These are phyloP conservation scores for Verticillium albo-atrum DNA, from an alignment of 2,329 filamentous ascomycete species.

Conservation along the genomic window DNA sequence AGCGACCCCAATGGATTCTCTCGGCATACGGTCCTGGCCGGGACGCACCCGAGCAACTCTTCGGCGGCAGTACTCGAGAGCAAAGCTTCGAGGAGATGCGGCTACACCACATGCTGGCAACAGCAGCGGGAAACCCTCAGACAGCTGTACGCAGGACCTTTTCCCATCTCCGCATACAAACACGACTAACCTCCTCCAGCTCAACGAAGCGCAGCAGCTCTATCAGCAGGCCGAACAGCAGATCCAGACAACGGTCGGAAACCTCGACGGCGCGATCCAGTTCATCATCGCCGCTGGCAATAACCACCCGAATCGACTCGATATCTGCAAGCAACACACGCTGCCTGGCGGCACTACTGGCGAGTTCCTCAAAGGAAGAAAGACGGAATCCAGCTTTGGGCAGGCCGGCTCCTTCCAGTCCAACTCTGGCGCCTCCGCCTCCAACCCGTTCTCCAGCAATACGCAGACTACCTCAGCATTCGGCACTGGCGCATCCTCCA, in stretches of 20 bases:
- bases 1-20: slow-evolving; percentile 78
- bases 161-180: background rate
- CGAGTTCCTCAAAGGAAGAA: slow-evolving; percentile 37
- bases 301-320: slow-evolving; percentile 70
- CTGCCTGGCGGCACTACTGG: slow-evolving; percentile 37
- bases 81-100: slow-evolving; percentile 87
- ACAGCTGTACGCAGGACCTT: slow-evolving; percentile 37
- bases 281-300: slow-evolving; percentile 64
- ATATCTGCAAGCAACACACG: slow-evolving; percentile 50
- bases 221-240: slow-evolving; percentile 64
- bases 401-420: slow-evolving; percentile 19
- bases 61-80: slow-evolving; percentile 74
- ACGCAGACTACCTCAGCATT: slow-evolving; percentile 4
- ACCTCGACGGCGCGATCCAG: slow-evolving; percentile 67
- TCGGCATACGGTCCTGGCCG: slow-evolving; percentile 79
- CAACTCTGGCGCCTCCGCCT: slow-evolving; percentile 4
- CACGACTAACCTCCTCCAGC: slow-evolving; percentile 32
- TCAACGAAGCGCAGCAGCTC: slow-evolving; percentile 56
- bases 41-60: slow-evolving; percentile 75
- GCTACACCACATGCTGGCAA: slow-evolving; percentile 62
- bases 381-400: slow-evolving; percentile 23
- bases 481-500: background rate
- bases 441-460: slow-evolving; percentile 10
- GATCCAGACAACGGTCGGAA: slow-evolving; percentile 64
- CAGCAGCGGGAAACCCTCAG: slow-evolving; percentile 55